Evolutionary conservation across 2,329 filamentous ascomycete genomes (phyloP), one percentile per base, ranked within the genome.

Genomic region (Aspergillus thermomutatus): DNA sequence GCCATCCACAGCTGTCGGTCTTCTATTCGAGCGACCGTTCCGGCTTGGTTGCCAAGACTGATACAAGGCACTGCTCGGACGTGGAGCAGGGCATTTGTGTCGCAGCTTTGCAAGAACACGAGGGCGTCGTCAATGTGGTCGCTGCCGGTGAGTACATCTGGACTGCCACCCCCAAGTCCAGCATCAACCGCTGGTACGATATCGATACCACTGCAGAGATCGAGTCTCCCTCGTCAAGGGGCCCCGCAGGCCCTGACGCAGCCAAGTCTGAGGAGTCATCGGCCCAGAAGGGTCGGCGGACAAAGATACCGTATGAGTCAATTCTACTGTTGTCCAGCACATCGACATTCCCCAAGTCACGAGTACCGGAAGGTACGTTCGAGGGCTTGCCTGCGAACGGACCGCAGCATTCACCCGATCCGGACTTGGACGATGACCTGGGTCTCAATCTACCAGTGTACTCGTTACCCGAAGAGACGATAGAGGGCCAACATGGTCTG

Each of bases 11-110:
- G 57, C 82, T 99, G 3, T 88, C 88, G 9, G 84, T 96, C 28
- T 97, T 99, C 74, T 97, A 97, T 77, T 97, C 93, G 55, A 90
- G 89, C 65, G 94, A 99, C 75, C 87, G 93, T 52, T 92, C 91
- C 1, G 94, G 94, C 2, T 77, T 97, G 59, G 88, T 99, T n/a
- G 93, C 92, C 54, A 99, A 97, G 80, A 97, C 93, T 0, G 94
- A 99, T 71, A 88, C 93, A 26, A 84, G 92, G 62, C 85, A 87
- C 56, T 81, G 87, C 27, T 82, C 84, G 21, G 89, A 92, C 61
- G 83, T 93, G 74, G 92, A 97, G 66, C 90, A 96, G 66, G 94
- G 93, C 0, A 78, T 96, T 7, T 96, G 91, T 14, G 82, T 97
- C 14, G 93, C 93, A n/a, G 81, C 96, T 5, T 90, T 91, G 52